These are phyloP conservation scores for Hortaea werneckii DNA, from an alignment of 2,329 filamentous ascomycete species.

Conservation along the genomic window DNA sequence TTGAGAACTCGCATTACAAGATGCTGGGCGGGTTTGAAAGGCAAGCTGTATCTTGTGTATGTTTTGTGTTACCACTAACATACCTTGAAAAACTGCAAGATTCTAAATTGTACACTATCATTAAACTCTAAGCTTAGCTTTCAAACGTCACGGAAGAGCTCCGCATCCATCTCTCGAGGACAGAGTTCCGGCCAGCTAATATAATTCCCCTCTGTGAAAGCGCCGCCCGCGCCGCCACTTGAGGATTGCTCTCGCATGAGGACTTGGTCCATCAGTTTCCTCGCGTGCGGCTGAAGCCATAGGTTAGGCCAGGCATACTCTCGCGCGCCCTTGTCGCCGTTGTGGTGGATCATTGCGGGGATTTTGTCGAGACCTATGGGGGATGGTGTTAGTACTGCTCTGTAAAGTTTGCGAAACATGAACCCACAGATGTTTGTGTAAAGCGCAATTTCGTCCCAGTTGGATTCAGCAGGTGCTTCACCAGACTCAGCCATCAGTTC, in stretches of 20 bases:
- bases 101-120: too few species aligned
- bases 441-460: not conserved
- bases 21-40: too few species aligned
- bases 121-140: too few species aligned
- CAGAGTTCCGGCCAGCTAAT: conserved; percentile 4
- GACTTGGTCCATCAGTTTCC: conserved; percentile 4
- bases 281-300: conserved; percentile 11
- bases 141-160: conserved; percentile 5
- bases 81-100: too few species aligned
- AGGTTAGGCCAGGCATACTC: conserved; percentile 8
- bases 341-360: conserved; percentile 15
- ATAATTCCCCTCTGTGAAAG: not conserved
- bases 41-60: too few species aligned
- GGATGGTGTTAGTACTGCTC: too few species aligned
- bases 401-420: not conserved
- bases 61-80: too few species aligned
- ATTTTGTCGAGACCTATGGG: conserved; percentile 7
- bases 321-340: conserved; percentile 10
- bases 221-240: not conserved
- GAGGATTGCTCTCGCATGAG: not conserved
- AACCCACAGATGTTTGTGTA: not conserved
- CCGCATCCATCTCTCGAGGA: conserved; percentile 5
- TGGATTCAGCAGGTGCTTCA: not conserved
- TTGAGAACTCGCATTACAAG: too few species aligned
- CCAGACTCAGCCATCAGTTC: not conserved